These are phyloP conservation scores for Sporopachydermia cereana DNA, from an alignment of 1,139 yeast species.

Conservation along the genomic window DNA sequence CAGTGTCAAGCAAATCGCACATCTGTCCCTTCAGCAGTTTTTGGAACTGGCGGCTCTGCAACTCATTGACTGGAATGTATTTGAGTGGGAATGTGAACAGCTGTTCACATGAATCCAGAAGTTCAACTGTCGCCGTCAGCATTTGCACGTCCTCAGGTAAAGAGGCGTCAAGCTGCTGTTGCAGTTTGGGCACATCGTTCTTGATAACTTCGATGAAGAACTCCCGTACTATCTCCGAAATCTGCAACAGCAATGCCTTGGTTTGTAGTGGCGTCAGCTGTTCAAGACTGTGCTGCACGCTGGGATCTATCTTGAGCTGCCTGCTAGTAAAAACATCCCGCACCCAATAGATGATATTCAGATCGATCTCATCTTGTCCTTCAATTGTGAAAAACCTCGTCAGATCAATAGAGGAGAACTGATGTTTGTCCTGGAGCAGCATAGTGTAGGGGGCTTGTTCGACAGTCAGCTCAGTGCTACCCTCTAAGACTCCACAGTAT, in stretches of 20 bases:
- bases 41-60: not conserved
- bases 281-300: not conserved
- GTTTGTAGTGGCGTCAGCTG: not conserved
- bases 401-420: slow-evolving; percentile 4
- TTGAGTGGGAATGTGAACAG: not conserved
- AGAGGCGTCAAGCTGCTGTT: not conserved
- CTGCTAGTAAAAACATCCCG: not conserved
- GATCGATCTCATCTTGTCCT: not conserved
- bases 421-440: not conserved
- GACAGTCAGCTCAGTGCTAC: too few species aligned
- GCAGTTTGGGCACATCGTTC: not conserved
- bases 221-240: not conserved
- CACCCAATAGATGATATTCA: not conserved
- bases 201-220: not conserved
- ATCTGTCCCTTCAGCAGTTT: not conserved
- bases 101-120: not conserved
- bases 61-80: not conserved
- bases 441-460: too few species aligned
- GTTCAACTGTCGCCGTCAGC: not conserved
- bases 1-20: not conserved
- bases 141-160: not conserved
- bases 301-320: not conserved
- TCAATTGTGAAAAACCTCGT: not conserved
- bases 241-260: not conserved
- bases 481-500: too few species aligned